Evolutionary conservation across 2,329 filamentous ascomycete species (phyloP), one percentile per base, ranked within the genome.

Genomic region (Fusarium kyushuense): DNA sequence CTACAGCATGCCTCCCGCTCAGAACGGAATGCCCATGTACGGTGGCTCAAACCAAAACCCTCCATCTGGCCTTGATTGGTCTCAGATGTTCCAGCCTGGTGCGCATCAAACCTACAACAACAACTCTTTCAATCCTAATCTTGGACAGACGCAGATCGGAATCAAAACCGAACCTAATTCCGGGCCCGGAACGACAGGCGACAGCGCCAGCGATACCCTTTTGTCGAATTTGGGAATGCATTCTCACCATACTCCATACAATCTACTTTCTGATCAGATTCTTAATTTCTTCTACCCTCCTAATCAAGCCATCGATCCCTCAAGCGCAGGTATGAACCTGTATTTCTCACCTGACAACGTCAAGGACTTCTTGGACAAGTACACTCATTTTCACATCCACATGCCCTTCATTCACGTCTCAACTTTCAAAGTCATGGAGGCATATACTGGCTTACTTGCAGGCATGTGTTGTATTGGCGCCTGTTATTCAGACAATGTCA

Each of bases 21-120:
- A 89, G 80, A 89, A 88, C 75, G 87, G 87, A 76, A 86, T 89
- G 84, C 85, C 85, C 66, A 88, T 89, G 83, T 88, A 88, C 78
- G 84, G 82, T 76, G 83, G 82, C 76, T 86, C 86, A 72, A 86
- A 85, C 80, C 81, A 84, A 79, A 85, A 85, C 79, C 87, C 89
- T 80, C 84, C 86, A 81, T 83, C 84, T 77, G 80, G 85, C 83
- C 82, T 91, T 83, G 90, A 93, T 82, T 93, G 91, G 91, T 86
- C 90, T 76, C 87, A 90, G 78, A 91, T 93, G 88, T 92, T 92
- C 83, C 90, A 90, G 83, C 80, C 89, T 83, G 89, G 89, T 86
- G 84, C 87, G 82, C 87, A 90, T 80, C 83, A 88, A 80, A 83
- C 84, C 79, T 89, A 87, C 81, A 86, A 87, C 83, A 86, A 84